Percentiles rank a stretch among this genome's conserved stretches.
These are phyloP conservation scores for Vitis rotundifolia DNA, from an alignment of 164 flowering plant genomes.

Conservation along the genomic window DNA sequence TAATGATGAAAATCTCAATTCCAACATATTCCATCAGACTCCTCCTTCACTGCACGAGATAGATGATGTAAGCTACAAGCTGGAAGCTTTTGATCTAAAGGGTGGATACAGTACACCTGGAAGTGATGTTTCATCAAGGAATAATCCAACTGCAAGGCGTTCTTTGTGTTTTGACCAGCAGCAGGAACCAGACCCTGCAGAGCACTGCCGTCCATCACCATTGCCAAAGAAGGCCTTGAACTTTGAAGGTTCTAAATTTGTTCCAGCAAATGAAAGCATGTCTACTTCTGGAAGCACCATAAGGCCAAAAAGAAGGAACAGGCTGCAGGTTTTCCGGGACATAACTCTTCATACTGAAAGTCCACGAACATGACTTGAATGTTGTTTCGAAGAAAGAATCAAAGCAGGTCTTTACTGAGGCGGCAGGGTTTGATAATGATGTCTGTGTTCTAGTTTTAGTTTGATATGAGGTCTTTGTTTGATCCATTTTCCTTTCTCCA, in stretches of 20 bases:
- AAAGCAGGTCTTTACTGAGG: no score
- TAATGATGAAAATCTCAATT: slow-evolving; percentile 41
- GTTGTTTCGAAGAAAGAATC: no score
- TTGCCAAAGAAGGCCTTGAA: slow-evolving; percentile 19
- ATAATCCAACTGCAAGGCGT: slow-evolving; percentile 24
- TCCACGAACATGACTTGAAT: slow-evolving; percentile 18
- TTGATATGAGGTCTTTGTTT: no score
- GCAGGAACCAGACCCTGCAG: slow-evolving; percentile 15
- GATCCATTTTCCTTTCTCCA: no score
- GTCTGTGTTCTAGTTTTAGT: no score
- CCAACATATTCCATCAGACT: slow-evolving; percentile 27
- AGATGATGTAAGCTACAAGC: slow-evolving; percentile 21
- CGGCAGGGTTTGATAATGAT: no score
- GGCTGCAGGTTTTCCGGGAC: slow-evolving; percentile 58
- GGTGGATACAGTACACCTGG: slow-evolving; percentile 10
- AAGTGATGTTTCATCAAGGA: slow-evolving; percentile 14
- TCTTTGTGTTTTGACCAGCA: slow-evolving; percentile 37
- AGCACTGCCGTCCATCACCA: slow-evolving; percentile 14
- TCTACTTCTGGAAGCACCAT: slow-evolving; percentile 7
- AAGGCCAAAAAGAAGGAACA: slow-evolving; percentile 27
- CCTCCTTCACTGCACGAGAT: slow-evolving; percentile 15
- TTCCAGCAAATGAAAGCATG: slow-evolving; percentile 10
- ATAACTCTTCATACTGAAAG: slow-evolving; percentile 41
- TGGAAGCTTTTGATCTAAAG: slow-evolving; percentile 26
- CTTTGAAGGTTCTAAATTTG: slow-evolving; percentile 9